These are phyloP conservation scores for Syncephalastrum racemosum DNA, from an alignment of 371 early-diverging fungal genomes.

Conservation along the genomic window DNA sequence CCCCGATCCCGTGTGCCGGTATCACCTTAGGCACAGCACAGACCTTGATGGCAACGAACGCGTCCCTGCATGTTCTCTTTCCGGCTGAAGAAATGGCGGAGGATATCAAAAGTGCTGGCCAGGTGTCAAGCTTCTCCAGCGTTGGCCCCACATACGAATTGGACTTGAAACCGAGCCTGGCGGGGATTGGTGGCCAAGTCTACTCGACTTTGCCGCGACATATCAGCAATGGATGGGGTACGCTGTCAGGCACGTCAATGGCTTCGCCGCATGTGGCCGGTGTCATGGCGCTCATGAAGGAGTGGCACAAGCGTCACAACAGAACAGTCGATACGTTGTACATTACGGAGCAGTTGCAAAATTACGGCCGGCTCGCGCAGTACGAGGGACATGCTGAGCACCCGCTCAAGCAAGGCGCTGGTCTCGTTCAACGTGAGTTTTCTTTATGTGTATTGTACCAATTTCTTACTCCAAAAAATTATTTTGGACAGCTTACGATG, in stretches of 20 bases:
- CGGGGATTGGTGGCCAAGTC: slow-evolving; percentile 70
- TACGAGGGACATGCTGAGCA: slow-evolving; percentile 31
- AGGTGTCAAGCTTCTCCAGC: slow-evolving; percentile 53
- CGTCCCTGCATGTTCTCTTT: slow-evolving; percentile 8
- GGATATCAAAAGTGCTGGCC: slow-evolving; percentile 30
- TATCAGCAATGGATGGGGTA: slow-evolving; percentile 47
- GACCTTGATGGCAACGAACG: background rate
- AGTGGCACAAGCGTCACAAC: slow-evolving; percentile 19
- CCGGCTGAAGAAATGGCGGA: background rate
- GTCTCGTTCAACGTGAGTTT: slow-evolving; percentile 63
- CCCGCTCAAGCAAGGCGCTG: slow-evolving; percentile 70
- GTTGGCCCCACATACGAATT: slow-evolving; percentile 45
- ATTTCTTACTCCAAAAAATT: background rate
- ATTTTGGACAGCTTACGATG: background rate
- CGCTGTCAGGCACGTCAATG: slow-evolving; percentile 67
- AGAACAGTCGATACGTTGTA: slow-evolving; percentile 8
- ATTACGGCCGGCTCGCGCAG: slow-evolving; percentile 42
- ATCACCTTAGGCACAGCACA: slow-evolving; percentile 20
- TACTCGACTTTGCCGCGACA: slow-evolving; percentile 62
- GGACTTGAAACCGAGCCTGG: slow-evolving; percentile 54
- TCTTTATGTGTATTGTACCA: background rate
- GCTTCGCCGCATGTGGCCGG: slow-evolving; percentile 79
- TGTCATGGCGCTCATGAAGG: slow-evolving; percentile 59
- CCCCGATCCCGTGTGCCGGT: slow-evolving; percentile 39
- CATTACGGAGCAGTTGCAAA: slow-evolving; percentile 48